phyloP scores from a whole-genome alignment of 1,284 basidiomycete genomes.

The Puccinia novopanici region DNA sequence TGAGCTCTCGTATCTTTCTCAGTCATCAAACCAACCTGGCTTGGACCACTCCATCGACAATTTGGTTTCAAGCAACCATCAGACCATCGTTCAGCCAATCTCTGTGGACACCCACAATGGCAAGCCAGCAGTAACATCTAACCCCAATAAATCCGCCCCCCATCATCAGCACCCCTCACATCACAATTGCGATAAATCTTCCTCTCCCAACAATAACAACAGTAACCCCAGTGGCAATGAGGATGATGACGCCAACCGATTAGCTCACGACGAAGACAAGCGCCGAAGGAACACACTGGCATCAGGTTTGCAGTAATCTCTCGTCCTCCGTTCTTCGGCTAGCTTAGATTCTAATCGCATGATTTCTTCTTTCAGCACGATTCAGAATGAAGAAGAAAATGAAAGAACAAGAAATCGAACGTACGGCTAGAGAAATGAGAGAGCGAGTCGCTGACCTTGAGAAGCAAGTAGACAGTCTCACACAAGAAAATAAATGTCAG shows the following conservation, averaged over 20 bases:
- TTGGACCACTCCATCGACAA: constrained; percentile 5
- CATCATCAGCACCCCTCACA: background rate
- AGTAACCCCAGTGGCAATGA: constrained; percentile 18
- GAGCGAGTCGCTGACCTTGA: constrained; percentile 47
- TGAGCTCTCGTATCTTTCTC: background rate
- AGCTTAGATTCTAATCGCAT: background rate
- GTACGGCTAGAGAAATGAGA: constrained; percentile 41
- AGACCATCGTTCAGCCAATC: background rate
- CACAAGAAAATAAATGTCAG: constrained; percentile 51
- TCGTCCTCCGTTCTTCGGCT: background rate
- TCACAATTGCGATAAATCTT: background rate
- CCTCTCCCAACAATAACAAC: constrained; percentile 1
- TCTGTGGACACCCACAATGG: background rate
- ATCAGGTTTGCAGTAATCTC: constrained; percentile 34
- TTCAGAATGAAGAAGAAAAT: constrained; percentile 51
- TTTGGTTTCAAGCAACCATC: background rate
- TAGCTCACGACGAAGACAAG: constrained; percentile 49
- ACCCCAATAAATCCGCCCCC: background rate
- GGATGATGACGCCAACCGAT: constrained; percentile 46
- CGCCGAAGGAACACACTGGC: constrained; percentile 48
- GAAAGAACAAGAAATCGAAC: constrained; percentile 50
- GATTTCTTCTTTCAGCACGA: constrained; percentile 16
- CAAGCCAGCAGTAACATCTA: background rate
- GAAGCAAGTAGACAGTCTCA: constrained; percentile 47
- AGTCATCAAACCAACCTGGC: constrained; percentile 1